Percentiles rank a stretch among this genome's conserved stretches.
Evolutionary conservation across 148 eudicot genomes (phyloP).

Genomic region (Rhododendron williamsianum): DNA sequence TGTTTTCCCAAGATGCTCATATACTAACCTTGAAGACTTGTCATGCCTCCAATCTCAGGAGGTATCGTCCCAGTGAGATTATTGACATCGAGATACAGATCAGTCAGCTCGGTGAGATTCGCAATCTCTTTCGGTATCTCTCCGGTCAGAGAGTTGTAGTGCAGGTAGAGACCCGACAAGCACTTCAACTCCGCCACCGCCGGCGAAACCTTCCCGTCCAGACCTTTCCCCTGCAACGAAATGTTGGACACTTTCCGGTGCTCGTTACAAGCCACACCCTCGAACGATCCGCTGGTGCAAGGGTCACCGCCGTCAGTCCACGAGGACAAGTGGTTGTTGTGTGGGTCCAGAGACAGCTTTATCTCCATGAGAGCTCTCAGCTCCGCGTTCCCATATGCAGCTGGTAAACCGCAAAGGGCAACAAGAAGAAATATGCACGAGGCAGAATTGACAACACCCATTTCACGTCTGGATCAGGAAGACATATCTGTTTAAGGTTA

Average conservation of each 20-base stretch:
- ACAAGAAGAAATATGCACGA: not conserved
- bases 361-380: slow-evolving; percentile 67
- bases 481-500: not conserved
- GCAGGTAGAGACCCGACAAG: slow-evolving; percentile 73
- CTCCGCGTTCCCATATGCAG: slow-evolving; percentile 45
- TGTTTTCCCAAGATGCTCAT: not conserved
- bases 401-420: not conserved
- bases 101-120: slow-evolving; percentile 52
- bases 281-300: slow-evolving; percentile 54
- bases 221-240: slow-evolving; percentile 58
- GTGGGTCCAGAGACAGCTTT: slow-evolving; percentile 71
- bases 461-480: slow-evolving; percentile 3
- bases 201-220: slow-evolving; percentile 58
- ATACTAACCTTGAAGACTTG: slow-evolving; percentile 76
- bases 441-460: not conserved
- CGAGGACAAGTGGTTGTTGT: slow-evolving; percentile 44
- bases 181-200: slow-evolving; percentile 66
- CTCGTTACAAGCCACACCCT: slow-evolving; percentile 81
- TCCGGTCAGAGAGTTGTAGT: slow-evolving; percentile 65
- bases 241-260: slow-evolving; percentile 73
- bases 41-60: slow-evolving; percentile 50
- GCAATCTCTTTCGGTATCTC: slow-evolving; percentile 63
- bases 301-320: slow-evolving; percentile 71
- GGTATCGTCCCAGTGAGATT: slow-evolving; percentile 63
- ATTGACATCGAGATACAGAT: slow-evolving; percentile 77